Evolutionary conservation across 768 basidiomycete species (phyloP).

Genomic region (Lactarius psammicola): DNA sequence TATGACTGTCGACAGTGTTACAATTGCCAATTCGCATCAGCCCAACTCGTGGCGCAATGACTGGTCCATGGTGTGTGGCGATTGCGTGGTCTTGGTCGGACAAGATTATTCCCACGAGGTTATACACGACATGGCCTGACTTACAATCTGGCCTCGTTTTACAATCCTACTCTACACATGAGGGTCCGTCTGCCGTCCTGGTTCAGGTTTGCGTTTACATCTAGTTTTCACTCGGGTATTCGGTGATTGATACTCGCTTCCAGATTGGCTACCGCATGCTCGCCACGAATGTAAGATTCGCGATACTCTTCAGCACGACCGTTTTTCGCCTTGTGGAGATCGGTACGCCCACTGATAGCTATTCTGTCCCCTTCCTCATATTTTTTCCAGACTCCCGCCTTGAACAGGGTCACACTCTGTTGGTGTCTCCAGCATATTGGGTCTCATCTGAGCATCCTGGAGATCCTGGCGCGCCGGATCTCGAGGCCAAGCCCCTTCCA

Average conservation of each 20-base stretch:
- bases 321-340: conserved; percentile 17
- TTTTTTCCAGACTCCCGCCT: conserved; percentile 1
- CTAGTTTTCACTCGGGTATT: not conserved
- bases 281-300: conserved; percentile 12
- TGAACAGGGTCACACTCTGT: conserved; percentile 6
- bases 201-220: conserved; percentile 10
- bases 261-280: conserved; percentile 22
- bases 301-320: conserved; percentile 12
- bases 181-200: conserved; percentile 14
- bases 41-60: conserved; percentile 21
- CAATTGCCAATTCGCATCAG: not conserved
- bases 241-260: not conserved
- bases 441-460: conserved; percentile 6
- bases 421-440: conserved; percentile 17
- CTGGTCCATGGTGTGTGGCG: conserved; percentile 13
- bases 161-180: conserved; percentile 15
- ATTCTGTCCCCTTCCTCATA: not conserved
- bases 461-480: not conserved
- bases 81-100: conserved; percentile 9
- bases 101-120: conserved; percentile 12
- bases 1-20: not conserved
- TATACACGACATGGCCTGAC: conserved; percentile 5
- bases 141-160: conserved; percentile 16
- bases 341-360: not conserved
- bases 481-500: conserved; percentile 13